These are phyloP conservation scores for Chlamydomonas reinhardtii DNA, from an alignment of 163 green algal species.

Conservation along the genomic window DNA sequence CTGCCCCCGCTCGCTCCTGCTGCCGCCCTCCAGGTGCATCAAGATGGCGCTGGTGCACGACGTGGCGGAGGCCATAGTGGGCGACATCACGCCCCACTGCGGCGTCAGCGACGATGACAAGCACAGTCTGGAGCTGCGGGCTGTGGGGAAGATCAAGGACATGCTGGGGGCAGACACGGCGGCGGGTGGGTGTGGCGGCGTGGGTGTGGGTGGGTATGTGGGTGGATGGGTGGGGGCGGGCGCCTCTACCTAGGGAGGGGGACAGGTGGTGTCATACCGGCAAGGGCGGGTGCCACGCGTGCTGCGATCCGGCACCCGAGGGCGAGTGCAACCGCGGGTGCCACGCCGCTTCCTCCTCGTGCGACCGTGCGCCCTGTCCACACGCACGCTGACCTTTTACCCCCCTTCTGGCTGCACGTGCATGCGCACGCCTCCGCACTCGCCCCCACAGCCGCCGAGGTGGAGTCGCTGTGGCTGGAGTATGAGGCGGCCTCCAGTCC, in stretches of 20 bases:
- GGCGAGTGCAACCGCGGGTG: too few relatives aligned
- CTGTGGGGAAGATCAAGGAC: conserved; percentile 79
- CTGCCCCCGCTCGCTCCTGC: background rate
- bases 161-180: conserved; percentile 77
- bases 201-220: background rate
- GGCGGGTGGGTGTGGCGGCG: conserved; percentile 59
- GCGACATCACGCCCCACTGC: conserved; percentile 92
- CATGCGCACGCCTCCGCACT: too few relatives aligned
- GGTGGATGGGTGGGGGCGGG: background rate
- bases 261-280: too few relatives aligned
- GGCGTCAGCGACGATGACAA: conserved; percentile 84
- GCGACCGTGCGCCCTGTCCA: too few relatives aligned
- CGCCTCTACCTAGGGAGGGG: too few relatives aligned
- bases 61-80: conserved; percentile 92
- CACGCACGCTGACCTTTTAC: too few relatives aligned
- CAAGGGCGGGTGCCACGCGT: too few relatives aligned
- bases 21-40: conserved; percentile 67
- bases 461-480: conserved; percentile 87
- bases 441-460: conserved; percentile 62
- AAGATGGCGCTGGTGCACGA: conserved; percentile 93
- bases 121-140: conserved; percentile 71
- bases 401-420: too few relatives aligned
- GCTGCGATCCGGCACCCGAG: too few relatives aligned
- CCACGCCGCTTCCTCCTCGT: too few relatives aligned
- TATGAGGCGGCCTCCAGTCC: conserved; percentile 84